Evolutionary conservation across 306 rosid genomes (phyloP).

Genomic region (Quercus variabilis): DNA sequence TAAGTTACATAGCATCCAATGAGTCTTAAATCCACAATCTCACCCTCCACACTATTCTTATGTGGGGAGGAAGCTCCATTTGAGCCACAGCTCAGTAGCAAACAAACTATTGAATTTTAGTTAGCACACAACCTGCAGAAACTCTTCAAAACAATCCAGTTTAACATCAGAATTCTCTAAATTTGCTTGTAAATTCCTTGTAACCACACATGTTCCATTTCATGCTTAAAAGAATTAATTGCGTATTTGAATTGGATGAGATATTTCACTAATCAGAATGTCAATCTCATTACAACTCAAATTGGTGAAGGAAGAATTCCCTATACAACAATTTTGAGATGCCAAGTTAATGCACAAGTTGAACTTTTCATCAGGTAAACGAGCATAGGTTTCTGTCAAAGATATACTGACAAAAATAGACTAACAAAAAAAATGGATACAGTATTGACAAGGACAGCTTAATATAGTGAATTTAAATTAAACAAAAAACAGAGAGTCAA

Average conservation of each 20-base stretch:
- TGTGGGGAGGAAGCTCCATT: no score
- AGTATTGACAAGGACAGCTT: not conserved
- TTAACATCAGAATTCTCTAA: not conserved
- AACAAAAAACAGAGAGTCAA: slow-evolving; percentile 5
- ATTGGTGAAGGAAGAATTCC: not conserved
- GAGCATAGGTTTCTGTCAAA: not conserved
- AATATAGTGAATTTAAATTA: not conserved
- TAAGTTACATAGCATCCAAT: no score
- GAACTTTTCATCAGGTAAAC: not conserved
- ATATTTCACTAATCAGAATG: not conserved
- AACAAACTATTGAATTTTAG: not conserved
- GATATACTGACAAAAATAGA: slow-evolving; percentile 5
- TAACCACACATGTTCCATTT: not conserved
- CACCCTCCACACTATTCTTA: no score
- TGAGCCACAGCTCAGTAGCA: not conserved
- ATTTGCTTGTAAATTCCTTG: not conserved
- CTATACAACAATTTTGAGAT: not conserved
- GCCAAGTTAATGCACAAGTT: not conserved
- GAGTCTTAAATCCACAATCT: no score
- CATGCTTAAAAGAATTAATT: not conserved
- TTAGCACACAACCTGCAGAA: not conserved
- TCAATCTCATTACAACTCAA: not conserved
- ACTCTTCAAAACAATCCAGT: not conserved
- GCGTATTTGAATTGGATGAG: not conserved
- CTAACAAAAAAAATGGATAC: not conserved